Evolutionary conservation across 768 basidiomycete genomes (phyloP), one percentile per base, ranked within the genome.

Genomic region (Sporobolomyces pararoseus): DNA sequence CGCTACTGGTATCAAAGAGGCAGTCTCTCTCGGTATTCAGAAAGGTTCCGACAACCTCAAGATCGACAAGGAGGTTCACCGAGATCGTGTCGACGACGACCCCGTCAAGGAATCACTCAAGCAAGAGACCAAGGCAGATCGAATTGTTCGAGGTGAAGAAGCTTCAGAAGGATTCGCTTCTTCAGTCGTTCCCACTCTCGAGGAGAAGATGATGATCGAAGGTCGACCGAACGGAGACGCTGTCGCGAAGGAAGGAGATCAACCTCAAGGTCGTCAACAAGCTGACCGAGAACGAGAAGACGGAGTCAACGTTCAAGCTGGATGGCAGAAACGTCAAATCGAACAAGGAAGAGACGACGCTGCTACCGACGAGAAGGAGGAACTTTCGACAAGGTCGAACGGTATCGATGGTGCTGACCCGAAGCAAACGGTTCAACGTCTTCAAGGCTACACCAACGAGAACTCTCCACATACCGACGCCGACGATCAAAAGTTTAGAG

Each of bases 151-250:
- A 19, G 76, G 63, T 13, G 29, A 66, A 35, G 29, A 58, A 42
- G 66, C 57, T 21, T 61, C 49, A 14, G 85, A 81, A 16, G 86
- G 87, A 3, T 88, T 89, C 76, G 83, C 86, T 0, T 84, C 85
- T 66, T 80, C 86, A 1, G 82, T 84, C 10, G 84, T 89, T 1
- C 88, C 89, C 2, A 88, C 86, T 0, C 76, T 89, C 17, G 89
- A 89, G 77, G 87, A 89, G 78, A 85, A 86, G 77, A 82, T 81
- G 3, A 79, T 88, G 32, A 77, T 79, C 17, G 88, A 90, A 73
- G 77, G 79, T 34, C 79, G 80, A 21, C 83, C 69, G 9, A 54
- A 21, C 0, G 10, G 13, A 19, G 50, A 58, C 3, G 35, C 27
- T 2, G 0, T 13, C 23, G 50, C 53, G 21, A 21, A 52, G 10